A percentile compares a stretch with the other conserved stretches of the same genome.
Evolutionary conservation across 2,329 filamentous ascomycete species (phyloP).

Genomic region (Aspergillus sp.): DNA sequence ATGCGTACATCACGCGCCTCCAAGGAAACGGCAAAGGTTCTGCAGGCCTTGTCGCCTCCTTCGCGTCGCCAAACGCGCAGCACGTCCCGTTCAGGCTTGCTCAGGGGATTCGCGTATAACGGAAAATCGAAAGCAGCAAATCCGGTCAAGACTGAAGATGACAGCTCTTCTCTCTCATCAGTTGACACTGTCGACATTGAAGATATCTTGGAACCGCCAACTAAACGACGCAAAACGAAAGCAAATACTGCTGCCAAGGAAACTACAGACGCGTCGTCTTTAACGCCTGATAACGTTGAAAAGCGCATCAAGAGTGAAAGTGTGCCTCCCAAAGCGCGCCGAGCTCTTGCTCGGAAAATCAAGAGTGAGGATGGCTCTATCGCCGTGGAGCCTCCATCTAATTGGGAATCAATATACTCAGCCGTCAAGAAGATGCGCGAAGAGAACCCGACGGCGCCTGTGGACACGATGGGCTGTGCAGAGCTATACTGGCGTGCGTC

Average conservation of each 20-base stretch:
- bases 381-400: constrained; percentile 61
- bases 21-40: constrained; percentile 58
- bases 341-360: constrained; percentile 41
- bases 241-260: constrained; percentile 23
- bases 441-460: constrained; percentile 68
- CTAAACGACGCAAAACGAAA: constrained; percentile 52
- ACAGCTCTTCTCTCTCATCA: constrained; percentile 37
- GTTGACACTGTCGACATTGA: constrained; percentile 56
- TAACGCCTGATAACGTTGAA: constrained; percentile 3
- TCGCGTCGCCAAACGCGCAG: constrained; percentile 46
- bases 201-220: constrained; percentile 47
- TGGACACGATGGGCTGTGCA: constrained; percentile 96
- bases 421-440: constrained; percentile 75
- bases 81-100: constrained; percentile 30
- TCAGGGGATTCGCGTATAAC: constrained; percentile 30
- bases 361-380: constrained; percentile 38
- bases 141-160: constrained; percentile 23
- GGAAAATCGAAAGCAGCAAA: constrained; percentile 27
- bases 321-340: constrained; percentile 32
- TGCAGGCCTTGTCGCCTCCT: constrained; percentile 47
- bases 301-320: constrained; percentile 4
- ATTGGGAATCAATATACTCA: constrained; percentile 82
- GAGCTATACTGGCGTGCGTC: constrained; percentile 46
- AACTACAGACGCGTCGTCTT: background rate
- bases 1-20: constrained; percentile 61